Evolutionary conservation across 306 rosid genomes (phyloP), one percentile per base, ranked within the genome.

Genomic region (Prunus kanzakura): DNA sequence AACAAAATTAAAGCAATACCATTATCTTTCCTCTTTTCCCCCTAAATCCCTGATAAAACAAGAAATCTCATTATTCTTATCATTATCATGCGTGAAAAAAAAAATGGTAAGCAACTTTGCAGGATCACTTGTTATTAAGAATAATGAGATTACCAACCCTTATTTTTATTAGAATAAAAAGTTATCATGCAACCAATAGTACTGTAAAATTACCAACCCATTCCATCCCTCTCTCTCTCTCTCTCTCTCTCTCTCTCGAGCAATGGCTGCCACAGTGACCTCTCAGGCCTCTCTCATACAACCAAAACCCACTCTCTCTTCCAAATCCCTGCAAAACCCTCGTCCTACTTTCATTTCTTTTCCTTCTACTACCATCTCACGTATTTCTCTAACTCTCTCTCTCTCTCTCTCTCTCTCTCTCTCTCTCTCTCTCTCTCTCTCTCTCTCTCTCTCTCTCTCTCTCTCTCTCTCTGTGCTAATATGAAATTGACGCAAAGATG

Each of bases 241-340:
- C 67, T 23, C 30, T 3, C 32, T 11, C 25, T 15, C 72, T 65
- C 61, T 35, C 72, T 35, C 62, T 41, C 56, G 18, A 49, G 19
- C 81, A 66, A 86, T 89, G 93, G 87, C 86, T 9, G 71, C 86
- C n/a, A 13, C 71, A 1, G 15, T 45, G 61, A 29, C 64, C 22
- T 62, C 77, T 38, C 84, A 64, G 3, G 45, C 67, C 11, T 67
- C 84, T 6, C 29, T 69, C 56, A 14, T 41, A 67, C 86, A 77
- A 54, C 61, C 73, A 15, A 83, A 75, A 1, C 64, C 32, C 63
- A 63, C 75, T 4, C 38, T 74, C 29, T 64, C 78, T 38, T 58
- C 41, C 27, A 63, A 63, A 61, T 4, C 80, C 30, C 75, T 27
- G 2, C 83, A 81, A 57, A 27, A 11, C 83, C 79, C 85, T 70